These are phyloP conservation scores for Canariomyces notabilis DNA, from an alignment of 2,329 filamentous ascomycete species.

Conservation along the genomic window DNA sequence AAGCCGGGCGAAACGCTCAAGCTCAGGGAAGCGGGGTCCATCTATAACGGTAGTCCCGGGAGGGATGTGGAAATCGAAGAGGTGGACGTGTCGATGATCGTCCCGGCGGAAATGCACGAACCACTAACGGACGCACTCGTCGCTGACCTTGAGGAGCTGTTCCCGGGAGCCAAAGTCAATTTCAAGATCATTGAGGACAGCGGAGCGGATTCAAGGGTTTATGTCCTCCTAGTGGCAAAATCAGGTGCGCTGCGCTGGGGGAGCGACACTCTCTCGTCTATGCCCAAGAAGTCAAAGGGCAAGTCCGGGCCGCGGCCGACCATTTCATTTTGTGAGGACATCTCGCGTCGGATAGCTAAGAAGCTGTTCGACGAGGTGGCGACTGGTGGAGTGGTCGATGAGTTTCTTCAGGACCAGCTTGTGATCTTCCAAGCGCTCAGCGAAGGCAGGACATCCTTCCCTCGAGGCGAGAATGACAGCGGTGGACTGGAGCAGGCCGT, in stretches of 20 bases:
- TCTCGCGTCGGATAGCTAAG: slow-evolving; percentile 42
- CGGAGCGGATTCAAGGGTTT: slow-evolving; percentile 45
- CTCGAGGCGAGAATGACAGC: slow-evolving; percentile 24
- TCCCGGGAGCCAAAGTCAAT: slow-evolving; percentile 39
- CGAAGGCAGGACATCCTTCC: slow-evolving; percentile 46
- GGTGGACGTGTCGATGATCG: slow-evolving; percentile 49
- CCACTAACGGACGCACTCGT: slow-evolving; percentile 38
- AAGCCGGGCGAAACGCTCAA: slow-evolving; percentile 32
- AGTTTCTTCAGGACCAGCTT: slow-evolving; percentile 57
- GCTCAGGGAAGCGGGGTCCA: slow-evolving; percentile 29
- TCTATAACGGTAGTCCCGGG: slow-evolving; percentile 17
- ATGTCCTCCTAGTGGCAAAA: slow-evolving; percentile 52
- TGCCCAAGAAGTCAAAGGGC: slow-evolving; percentile 37
- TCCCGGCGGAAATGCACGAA: slow-evolving; percentile 40
- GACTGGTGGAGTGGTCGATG: slow-evolving; percentile 46
- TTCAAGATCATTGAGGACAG: slow-evolving; percentile 49
- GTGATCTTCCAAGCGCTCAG: slow-evolving; percentile 56
- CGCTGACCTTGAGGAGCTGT: slow-evolving; percentile 36
- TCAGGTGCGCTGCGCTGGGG: slow-evolving; percentile 33
- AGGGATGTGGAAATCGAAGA: slow-evolving; percentile 35
- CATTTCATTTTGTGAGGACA: slow-evolving; percentile 30
- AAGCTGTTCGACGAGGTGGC: slow-evolving; percentile 43
- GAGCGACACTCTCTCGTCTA: slow-evolving; percentile 31
- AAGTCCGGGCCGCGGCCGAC: slow-evolving; percentile 23
- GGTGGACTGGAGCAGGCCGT: slow-evolving; percentile 27